Conservation (phyloP, 139 green algal genomes). For the Closterium sp. region DNA sequence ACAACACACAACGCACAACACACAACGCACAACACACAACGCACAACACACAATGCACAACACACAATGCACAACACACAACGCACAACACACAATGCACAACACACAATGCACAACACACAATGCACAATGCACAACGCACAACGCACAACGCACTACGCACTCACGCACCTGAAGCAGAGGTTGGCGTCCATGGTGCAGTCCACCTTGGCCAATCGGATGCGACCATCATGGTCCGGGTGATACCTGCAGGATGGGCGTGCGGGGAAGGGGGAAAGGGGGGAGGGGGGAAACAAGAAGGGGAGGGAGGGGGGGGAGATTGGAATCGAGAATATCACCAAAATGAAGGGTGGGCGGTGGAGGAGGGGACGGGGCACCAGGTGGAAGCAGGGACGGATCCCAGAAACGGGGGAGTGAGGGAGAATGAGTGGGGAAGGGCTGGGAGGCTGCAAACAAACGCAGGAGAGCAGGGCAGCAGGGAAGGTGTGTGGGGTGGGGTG, state of each 20-base stretch:
- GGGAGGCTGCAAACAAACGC: too few species aligned
- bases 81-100: too few species aligned
- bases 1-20: too few species aligned
- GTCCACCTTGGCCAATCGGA: slow-evolving; percentile 92
- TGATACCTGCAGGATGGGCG: slow-evolving; percentile 11
- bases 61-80: too few species aligned
- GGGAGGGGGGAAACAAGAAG: not conserved
- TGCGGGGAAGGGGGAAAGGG: not conserved
- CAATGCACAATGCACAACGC: too few species aligned
- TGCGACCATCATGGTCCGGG: slow-evolving; percentile 71
- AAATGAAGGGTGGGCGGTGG: not conserved
- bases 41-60: too few species aligned
- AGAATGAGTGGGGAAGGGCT: not conserved
- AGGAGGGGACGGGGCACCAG: not conserved
- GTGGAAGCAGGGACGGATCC: not conserved
- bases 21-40: too few species aligned
- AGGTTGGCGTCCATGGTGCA: slow-evolving; percentile 81
- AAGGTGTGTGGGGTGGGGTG: not conserved
- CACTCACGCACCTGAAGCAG: slow-evolving; percentile 59
- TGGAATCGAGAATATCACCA: too few species aligned
- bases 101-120: too few species aligned
- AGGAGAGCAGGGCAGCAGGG: too few species aligned
- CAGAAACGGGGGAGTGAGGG: not conserved
- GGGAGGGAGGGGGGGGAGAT: not conserved
- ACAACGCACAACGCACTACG: not conserved